phyloP scores from a whole-genome alignment of 176 grass and related monocot species.

The Saccharum spontaneum region DNA sequence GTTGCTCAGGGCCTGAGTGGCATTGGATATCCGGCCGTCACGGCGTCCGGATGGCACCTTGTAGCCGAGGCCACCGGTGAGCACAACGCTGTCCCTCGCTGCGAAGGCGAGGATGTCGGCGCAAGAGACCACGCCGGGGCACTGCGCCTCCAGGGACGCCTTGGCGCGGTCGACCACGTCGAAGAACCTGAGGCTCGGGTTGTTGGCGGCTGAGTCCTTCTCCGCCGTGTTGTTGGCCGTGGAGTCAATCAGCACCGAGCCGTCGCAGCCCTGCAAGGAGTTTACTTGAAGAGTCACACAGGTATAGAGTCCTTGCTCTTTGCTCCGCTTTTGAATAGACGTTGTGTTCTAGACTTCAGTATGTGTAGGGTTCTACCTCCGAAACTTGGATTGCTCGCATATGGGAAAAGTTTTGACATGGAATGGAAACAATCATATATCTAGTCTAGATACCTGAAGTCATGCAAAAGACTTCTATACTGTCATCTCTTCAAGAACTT shows the following conservation, averaged over 20 bases:
- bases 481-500: neutral
- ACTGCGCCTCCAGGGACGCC: conserved; percentile 41
- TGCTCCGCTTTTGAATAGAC: neutral
- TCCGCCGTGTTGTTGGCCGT: conserved; percentile 48
- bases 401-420: neutral
- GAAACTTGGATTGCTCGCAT: no score
- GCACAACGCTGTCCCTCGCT: conserved; percentile 44
- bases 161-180: conserved; percentile 50
- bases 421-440: no score
- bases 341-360: neutral
- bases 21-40: conserved; percentile 39
- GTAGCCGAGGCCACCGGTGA: conserved; percentile 37
- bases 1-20: conserved; percentile 6
- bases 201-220: conserved; percentile 43
- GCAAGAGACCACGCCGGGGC: conserved; percentile 59
- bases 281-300: no score
- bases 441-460: no score
- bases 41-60: conserved; percentile 47
- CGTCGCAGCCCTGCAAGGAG: conserved; percentile 62
- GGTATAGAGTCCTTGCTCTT: no score
- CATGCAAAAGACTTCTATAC: neutral
- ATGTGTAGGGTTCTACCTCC: no score
- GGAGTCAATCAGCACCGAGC: conserved; percentile 53
- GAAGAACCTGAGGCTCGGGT: conserved; percentile 53
- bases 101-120: conserved; percentile 74